phyloP scores from a whole-genome alignment of 371 early-diverging fungal species.

The Nematocida parisii region DNA sequence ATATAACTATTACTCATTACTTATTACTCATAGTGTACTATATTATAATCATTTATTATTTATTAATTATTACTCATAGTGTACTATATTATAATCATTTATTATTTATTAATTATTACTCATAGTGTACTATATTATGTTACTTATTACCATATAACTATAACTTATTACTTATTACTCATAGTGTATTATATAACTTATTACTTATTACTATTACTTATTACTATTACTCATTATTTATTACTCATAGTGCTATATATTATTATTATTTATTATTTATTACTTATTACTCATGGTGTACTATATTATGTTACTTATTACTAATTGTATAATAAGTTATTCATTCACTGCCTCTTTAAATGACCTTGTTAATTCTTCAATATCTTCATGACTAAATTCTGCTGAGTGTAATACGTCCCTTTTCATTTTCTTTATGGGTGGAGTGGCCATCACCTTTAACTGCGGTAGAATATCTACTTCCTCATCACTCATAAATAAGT shows the following conservation, averaged over 20 bases:
- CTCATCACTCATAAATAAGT: slow-evolving; percentile 43
- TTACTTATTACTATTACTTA: neutral
- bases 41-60: too few species aligned
- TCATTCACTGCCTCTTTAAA: neutral
- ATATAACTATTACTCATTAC: too few species aligned
- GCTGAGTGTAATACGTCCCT: neutral
- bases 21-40: too few species aligned
- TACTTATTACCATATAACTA: neutral
- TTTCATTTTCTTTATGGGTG: slow-evolving; percentile 35
- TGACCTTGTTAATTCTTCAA: slow-evolving; percentile 34
- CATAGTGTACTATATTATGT: too few species aligned
- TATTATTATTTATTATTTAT: neutral
- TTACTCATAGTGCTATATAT: neutral
- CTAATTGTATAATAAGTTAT: neutral
- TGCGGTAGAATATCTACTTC: slow-evolving; percentile 40
- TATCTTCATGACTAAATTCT: slow-evolving; percentile 24
- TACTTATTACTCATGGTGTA: neutral
- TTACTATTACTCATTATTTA: neutral
- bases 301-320: neutral
- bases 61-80: too few species aligned
- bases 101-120: too few species aligned
- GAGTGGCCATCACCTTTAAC: slow-evolving; percentile 38
- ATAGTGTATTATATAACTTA: neutral
- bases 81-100: too few species aligned
- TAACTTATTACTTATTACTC: neutral